Conservation (phyloP, 2,329 filamentous ascomycete species). For the Bipolaris bicolor region DNA sequence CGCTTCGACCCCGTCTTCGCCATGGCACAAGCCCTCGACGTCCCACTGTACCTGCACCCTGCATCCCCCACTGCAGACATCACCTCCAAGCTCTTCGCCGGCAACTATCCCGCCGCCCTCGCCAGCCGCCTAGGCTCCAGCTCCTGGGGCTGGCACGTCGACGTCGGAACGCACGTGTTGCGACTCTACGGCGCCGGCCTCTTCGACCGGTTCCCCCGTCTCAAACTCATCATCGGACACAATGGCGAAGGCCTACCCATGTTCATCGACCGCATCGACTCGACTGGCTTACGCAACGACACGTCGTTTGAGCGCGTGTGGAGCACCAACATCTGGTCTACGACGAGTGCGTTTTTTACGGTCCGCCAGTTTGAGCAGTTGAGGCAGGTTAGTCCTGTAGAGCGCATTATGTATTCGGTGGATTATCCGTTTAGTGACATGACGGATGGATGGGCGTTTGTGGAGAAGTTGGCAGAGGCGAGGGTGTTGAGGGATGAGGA, state of each 20-base stretch:
- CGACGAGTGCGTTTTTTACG: background rate
- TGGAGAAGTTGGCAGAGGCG: background rate
- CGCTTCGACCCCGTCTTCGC: background rate
- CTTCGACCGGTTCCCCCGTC: background rate
- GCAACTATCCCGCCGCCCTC: background rate
- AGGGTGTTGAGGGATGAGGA: background rate
- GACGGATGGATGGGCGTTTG: background rate
- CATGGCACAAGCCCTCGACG: background rate
- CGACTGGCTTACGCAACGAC: background rate
- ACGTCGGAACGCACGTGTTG: background rate
- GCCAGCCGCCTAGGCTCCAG: background rate
- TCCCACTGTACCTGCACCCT: background rate
- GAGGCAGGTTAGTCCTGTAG: background rate
- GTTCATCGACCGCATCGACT: background rate
- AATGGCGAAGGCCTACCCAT: background rate
- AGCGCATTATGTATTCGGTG: background rate
- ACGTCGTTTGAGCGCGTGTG: background rate
- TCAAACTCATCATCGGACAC: slow-evolving; percentile 1
- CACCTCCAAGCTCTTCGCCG: background rate
- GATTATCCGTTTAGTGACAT: background rate
- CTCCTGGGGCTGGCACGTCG: slow-evolving; percentile 4
- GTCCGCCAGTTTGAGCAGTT: background rate
- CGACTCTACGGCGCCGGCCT: background rate
- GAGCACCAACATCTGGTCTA: background rate
- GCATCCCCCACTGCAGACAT: background rate